These are phyloP conservation scores for Suillus placidus DNA, from an alignment of 768 basidiomycete genomes.

Conservation along the genomic window DNA sequence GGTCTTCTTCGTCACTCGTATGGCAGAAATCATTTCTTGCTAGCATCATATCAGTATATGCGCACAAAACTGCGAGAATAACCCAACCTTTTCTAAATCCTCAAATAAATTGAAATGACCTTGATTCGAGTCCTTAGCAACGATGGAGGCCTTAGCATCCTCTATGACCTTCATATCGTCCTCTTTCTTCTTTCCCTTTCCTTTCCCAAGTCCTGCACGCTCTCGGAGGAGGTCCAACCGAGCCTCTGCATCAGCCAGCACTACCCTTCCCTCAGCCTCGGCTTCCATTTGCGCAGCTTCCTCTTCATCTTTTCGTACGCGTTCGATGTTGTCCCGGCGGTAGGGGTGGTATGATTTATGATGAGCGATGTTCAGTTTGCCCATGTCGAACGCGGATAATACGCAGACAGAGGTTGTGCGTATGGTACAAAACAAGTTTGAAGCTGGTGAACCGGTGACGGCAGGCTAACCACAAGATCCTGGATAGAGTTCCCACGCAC, in stretches of 20 bases:
- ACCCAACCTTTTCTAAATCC: constrained; percentile 70
- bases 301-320: constrained; percentile 80
- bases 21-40: constrained; percentile 49
- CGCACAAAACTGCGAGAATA: constrained; percentile 4
- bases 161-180: constrained; percentile 29
- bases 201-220: constrained; percentile 50
- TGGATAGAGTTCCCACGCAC: neutral
- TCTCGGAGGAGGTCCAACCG: constrained; percentile 66
- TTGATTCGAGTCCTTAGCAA: constrained; percentile 42
- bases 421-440: neutral
- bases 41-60: constrained; percentile 21
- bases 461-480: neutral
- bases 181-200: constrained; percentile 44
- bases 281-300: constrained; percentile 68
- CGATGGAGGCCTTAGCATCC: constrained; percentile 29
- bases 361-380: constrained; percentile 86
- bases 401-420: constrained; percentile 20
- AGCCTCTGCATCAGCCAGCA: constrained; percentile 82
- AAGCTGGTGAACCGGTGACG: no score
- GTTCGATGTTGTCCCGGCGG: constrained; percentile 80
- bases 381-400: constrained; percentile 47
- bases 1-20: constrained; percentile 52
- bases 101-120: constrained; percentile 85
- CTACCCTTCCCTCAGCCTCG: constrained; percentile 69
- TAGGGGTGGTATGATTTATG: constrained; percentile 93